Percentiles rank a stretch among this genome's conserved stretches.
phyloP scores from a whole-genome alignment of 768 basidiomycete genomes.

The Xerocomus potaroensis region DNA sequence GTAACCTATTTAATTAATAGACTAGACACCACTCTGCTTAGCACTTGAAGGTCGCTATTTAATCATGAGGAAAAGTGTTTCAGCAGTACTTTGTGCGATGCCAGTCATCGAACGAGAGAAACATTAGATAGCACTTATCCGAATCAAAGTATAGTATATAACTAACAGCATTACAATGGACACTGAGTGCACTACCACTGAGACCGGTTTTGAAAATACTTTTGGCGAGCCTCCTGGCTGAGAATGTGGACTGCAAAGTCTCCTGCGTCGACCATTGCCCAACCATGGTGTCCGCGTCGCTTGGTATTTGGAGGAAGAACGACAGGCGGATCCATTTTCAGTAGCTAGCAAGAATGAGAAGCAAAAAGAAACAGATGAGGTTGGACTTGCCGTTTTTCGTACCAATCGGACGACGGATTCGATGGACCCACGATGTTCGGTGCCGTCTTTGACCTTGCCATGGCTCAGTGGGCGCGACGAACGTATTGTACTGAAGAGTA shows the following conservation, averaged over 20 bases:
- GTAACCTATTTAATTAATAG: slow-evolving; percentile 6
- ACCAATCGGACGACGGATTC: slow-evolving; percentile 69
- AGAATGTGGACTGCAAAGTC: slow-evolving; percentile 77
- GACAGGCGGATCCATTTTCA: slow-evolving; percentile 54
- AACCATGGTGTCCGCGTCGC: slow-evolving; percentile 59
- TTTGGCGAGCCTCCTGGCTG: slow-evolving; percentile 59
- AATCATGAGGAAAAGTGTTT: too few relatives aligned
- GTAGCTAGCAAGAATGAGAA: slow-evolving; percentile 41
- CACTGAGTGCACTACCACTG: slow-evolving; percentile 28
- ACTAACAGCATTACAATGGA: too few relatives aligned
- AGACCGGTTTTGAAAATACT: slow-evolving; percentile 49
- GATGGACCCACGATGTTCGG: slow-evolving; percentile 73
- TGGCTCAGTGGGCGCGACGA: not conserved
- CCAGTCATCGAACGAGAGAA: too few relatives aligned
- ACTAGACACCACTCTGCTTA: slow-evolving; percentile 7
- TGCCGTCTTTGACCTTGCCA: slow-evolving; percentile 75
- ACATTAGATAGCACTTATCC: too few relatives aligned
- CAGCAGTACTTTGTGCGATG: too few relatives aligned
- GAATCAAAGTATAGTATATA: too few relatives aligned
- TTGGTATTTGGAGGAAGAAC: slow-evolving; percentile 60
- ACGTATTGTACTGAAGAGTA: not conserved
- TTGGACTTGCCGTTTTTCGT: slow-evolving; percentile 59
- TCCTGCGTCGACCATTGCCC: slow-evolving; percentile 83
- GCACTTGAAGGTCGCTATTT: not conserved
- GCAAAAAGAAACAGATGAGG: not conserved